Conservation (phyloP, 2,329 filamentous ascomycete species). For the Tolypocladium tropicale region DNA sequence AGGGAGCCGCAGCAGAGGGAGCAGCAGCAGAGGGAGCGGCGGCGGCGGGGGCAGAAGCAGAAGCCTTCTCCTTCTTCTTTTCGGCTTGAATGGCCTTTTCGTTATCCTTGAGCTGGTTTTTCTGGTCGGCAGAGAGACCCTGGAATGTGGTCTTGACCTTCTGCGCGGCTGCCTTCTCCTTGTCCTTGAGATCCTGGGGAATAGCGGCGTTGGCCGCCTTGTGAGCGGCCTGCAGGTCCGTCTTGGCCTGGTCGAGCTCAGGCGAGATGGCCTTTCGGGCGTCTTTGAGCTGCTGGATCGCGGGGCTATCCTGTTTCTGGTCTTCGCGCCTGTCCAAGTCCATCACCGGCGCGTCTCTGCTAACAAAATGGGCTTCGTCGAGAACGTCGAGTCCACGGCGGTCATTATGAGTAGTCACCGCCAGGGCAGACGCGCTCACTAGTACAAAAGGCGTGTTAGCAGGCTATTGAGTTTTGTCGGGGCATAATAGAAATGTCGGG, state of each 20-base stretch:
- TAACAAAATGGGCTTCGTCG: not conserved
- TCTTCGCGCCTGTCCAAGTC: not conserved
- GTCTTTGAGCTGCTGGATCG: not conserved
- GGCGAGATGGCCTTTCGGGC: not conserved
- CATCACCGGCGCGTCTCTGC: not conserved
- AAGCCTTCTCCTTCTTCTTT: not conserved
- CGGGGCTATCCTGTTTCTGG: not conserved
- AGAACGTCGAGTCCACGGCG: not conserved
- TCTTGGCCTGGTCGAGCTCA: not conserved
- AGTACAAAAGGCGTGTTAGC: not conserved
- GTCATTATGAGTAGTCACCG: not conserved
- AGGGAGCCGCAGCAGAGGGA: not conserved
- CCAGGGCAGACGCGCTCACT: not conserved
- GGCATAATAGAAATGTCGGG: not conserved
- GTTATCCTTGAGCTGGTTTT: not conserved
- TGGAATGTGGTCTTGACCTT: not conserved
- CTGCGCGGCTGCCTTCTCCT: not conserved
- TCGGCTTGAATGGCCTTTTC: not conserved
- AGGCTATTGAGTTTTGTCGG: not conserved
- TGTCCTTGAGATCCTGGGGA: not conserved
- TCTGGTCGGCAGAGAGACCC: not conserved
- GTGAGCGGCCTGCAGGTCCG: not conserved
- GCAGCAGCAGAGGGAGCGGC: not conserved
- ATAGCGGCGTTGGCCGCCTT: not conserved
- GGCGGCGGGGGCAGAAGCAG: not conserved